Base-by-base conservation (phyloP, 768 basidiomycete genomes). In the Leucogyrophana mollusca region DNA sequence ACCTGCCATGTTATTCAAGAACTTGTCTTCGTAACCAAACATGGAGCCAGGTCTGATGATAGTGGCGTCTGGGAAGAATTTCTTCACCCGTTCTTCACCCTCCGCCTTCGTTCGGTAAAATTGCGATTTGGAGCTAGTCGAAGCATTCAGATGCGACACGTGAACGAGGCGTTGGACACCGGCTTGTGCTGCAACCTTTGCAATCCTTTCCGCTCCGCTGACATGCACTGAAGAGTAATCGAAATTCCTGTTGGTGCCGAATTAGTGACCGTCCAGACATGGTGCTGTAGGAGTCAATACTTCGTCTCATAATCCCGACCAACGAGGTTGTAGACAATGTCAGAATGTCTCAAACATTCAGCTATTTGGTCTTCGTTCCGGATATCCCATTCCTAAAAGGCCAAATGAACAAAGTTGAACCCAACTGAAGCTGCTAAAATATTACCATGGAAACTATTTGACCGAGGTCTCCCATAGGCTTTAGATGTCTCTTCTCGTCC, bases 281-380 rank as follows among this genome's bases (percentile, higher is more conserved):
- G 37, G 38, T 9, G 48, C 42, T 17, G 34, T 49, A 49, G 11
- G 34, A 39, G 38, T 61, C 79, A 13, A 41, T 56, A 95, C 95
- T 95, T 95, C 50, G 96, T 99, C 72, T 91, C 89, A 63, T 86
- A 95, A 65, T 98, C 90, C 41, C 94, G 76, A 16, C 95, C 94
- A 41, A 90, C 86, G 47, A 97, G 85, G 70, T 97, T 98, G 74
- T 94, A 96, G 17, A 99, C 96, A 4, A 87, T 88, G 64, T 98
- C 92, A 16, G 95, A 97, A 68, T 96, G 93, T 54, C 90, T 77
- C 49, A 98, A 64, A 66, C 94, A 96, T 64, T 97, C 95, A 32
- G 82, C 90, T 56, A 94, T 96, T 61, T 94, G 92, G 41, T 83
- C 78, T 58, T 92, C 88, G 61, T 90, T 86, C 47, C 92, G 80